Evolutionary conservation across 495 filamentous ascomycete genomes (phyloP).

Genomic region (Durotheca rogersii): DNA sequence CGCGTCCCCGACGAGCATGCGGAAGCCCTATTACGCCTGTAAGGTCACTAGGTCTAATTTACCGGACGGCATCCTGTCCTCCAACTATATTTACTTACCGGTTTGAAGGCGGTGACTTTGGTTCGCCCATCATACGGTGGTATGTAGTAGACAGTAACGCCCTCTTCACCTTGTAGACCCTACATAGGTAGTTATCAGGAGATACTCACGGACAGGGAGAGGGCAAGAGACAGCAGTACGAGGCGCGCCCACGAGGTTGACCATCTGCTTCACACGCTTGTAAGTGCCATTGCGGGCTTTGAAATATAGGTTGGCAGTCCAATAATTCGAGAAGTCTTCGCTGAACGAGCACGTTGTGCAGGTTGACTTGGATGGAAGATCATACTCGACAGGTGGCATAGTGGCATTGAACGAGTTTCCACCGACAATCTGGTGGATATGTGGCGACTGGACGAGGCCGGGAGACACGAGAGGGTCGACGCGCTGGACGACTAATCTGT

Average conservation of each 20-base stretch:
- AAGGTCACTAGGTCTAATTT: slow-evolving; percentile 11
- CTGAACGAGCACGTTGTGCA: slow-evolving; percentile 42
- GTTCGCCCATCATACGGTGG: slow-evolving; percentile 41
- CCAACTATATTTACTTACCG: slow-evolving; percentile 36
- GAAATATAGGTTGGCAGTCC: slow-evolving; percentile 42
- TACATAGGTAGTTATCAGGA: slow-evolving; percentile 30
- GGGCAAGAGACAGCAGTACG: neutral
- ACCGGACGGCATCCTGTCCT: too few species aligned
- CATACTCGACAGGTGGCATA: slow-evolving; percentile 31
- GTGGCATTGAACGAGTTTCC: slow-evolving; percentile 39
- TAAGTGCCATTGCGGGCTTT: slow-evolving; percentile 44
- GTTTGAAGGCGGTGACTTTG: slow-evolving; percentile 46
- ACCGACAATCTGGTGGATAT: slow-evolving; percentile 39
- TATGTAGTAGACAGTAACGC: slow-evolving; percentile 52
- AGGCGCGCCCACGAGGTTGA: slow-evolving; percentile 21
- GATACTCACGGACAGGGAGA: slow-evolving; percentile 21
- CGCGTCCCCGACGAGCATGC: slow-evolving; percentile 44
- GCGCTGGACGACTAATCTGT: slow-evolving; percentile 37
- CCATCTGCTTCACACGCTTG: slow-evolving; percentile 42
- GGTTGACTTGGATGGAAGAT: slow-evolving; percentile 29
- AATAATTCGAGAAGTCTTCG: slow-evolving; percentile 44
- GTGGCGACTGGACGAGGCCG: slow-evolving; percentile 34
- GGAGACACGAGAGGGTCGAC: slow-evolving; percentile 42
- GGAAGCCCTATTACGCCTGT: slow-evolving; percentile 38
- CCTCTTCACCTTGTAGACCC: slow-evolving; percentile 39